Evolutionary conservation across 192 early-diverging fungal genomes (phyloP).

Genomic region (Coemansia sp.): DNA sequence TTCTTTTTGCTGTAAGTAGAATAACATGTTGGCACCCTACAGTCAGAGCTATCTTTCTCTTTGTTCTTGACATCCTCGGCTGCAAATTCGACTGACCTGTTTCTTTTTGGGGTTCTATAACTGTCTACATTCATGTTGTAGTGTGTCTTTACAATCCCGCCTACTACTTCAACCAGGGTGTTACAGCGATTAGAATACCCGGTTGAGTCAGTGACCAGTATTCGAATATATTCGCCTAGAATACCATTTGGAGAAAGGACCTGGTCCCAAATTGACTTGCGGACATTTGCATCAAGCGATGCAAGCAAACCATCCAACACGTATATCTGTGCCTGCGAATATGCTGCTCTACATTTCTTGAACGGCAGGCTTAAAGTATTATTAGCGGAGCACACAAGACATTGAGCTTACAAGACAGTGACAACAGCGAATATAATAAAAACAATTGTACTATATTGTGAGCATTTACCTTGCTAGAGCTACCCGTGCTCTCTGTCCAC

Average conservation of each 20-base stretch:
- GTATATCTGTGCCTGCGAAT: slow-evolving; percentile 72
- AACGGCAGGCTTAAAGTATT: background rate
- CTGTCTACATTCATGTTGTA: background rate
- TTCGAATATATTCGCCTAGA: slow-evolving; percentile 31
- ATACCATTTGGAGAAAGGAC: slow-evolving; percentile 35
- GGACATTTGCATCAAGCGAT: slow-evolving; percentile 71
- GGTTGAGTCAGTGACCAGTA: slow-evolving; percentile 57
- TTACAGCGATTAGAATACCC: slow-evolving; percentile 52
- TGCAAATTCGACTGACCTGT: too few species aligned
- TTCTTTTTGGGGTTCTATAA: too few species aligned
- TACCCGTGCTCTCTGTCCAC: slow-evolving; percentile 61
- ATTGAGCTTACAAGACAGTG: slow-evolving; percentile 57
- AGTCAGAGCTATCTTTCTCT: background rate
- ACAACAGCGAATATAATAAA: background rate
- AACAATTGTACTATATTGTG: slow-evolving; percentile 20
- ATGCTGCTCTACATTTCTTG: slow-evolving; percentile 59
- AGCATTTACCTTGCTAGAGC: slow-evolving; percentile 55
- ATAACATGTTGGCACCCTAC: too few species aligned
- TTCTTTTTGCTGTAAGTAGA: background rate
- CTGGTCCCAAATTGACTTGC: slow-evolving; percentile 67
- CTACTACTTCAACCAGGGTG: slow-evolving; percentile 38
- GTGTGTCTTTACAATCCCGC: slow-evolving; percentile 19
- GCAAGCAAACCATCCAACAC: slow-evolving; percentile 79
- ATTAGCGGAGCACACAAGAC: background rate
- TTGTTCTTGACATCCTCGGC: background rate